phyloP scores from a whole-genome alignment of 2,329 filamentous ascomycete species.

The Cladosporium velox region DNA sequence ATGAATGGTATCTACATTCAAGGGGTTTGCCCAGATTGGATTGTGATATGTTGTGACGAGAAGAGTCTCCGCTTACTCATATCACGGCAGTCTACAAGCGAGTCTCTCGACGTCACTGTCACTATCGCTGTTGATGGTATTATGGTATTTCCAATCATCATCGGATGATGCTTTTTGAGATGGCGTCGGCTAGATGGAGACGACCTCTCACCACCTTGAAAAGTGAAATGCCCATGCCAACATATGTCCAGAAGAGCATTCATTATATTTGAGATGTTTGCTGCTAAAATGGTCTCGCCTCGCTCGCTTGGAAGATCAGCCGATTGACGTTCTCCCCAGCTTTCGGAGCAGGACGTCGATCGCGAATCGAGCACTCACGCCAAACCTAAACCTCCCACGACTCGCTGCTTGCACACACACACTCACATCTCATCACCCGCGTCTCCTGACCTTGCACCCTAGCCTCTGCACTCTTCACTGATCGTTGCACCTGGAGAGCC shows the following conservation, averaged over 20 bases:
- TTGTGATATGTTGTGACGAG: background rate
- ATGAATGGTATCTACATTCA: background rate
- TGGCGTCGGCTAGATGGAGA: no score
- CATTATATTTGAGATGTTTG: background rate
- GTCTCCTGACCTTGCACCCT: background rate
- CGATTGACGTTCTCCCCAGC: constrained; percentile 14
- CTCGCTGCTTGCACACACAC: background rate
- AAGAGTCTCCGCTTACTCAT: background rate
- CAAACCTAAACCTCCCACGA: constrained; percentile 6
- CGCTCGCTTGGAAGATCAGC: background rate
- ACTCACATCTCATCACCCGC: background rate
- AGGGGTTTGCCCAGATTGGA: background rate
- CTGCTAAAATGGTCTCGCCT: background rate
- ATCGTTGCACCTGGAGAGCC: background rate
- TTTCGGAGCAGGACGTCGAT: constrained; percentile 10
- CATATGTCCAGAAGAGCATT: background rate
- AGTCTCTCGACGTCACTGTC: background rate
- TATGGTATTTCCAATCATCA: background rate
- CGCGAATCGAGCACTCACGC: constrained; percentile 1
- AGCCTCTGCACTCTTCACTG: background rate
- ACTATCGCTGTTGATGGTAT: background rate
- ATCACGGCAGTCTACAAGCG: background rate
- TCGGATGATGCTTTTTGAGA: no score
- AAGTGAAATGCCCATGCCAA: background rate
- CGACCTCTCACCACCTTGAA: no score